phyloP scores from a whole-genome alignment of 2,329 filamentous ascomycete genomes.

The Metarhizium brunneum region DNA sequence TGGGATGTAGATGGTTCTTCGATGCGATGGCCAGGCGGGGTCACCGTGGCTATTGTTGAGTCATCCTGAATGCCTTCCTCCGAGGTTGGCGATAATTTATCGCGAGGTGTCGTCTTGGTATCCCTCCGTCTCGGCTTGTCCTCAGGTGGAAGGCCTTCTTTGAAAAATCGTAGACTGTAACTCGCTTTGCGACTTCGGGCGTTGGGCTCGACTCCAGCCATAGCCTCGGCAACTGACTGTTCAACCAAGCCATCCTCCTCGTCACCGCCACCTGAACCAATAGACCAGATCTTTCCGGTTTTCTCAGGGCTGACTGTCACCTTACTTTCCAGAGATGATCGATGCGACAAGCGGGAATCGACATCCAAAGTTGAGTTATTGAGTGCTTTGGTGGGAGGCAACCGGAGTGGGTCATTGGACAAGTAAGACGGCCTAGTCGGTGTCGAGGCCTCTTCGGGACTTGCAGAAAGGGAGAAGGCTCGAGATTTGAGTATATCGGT shows the following conservation, averaged over 20 bases:
- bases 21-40: background rate
- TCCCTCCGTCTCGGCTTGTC: constrained; percentile 48
- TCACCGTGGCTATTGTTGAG: background rate
- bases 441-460: constrained; percentile 17
- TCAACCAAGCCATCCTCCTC: constrained; percentile 50
- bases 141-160: constrained; percentile 51
- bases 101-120: constrained; percentile 23
- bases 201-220: constrained; percentile 52
- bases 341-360: constrained; percentile 17
- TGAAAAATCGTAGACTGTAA: constrained; percentile 58
- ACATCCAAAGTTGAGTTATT: constrained; percentile 8
- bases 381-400: constrained; percentile 6
- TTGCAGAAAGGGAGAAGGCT: constrained; percentile 16
- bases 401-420: constrained; percentile 5
- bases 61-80: constrained; percentile 18
- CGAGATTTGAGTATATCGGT: constrained; percentile 15
- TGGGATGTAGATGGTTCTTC: background rate
- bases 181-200: constrained; percentile 59
- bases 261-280: constrained; percentile 40
- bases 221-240: constrained; percentile 53
- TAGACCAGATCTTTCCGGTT: constrained; percentile 56
- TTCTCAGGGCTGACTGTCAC: constrained; percentile 42
- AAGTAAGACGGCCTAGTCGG: constrained; percentile 13
- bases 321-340: constrained; percentile 32
- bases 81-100: constrained; percentile 29